Evolutionary conservation across 441 rosid species (phyloP), one percentile per base, ranked within the genome.

Genomic region (Arabidopsis hybrid): DNA sequence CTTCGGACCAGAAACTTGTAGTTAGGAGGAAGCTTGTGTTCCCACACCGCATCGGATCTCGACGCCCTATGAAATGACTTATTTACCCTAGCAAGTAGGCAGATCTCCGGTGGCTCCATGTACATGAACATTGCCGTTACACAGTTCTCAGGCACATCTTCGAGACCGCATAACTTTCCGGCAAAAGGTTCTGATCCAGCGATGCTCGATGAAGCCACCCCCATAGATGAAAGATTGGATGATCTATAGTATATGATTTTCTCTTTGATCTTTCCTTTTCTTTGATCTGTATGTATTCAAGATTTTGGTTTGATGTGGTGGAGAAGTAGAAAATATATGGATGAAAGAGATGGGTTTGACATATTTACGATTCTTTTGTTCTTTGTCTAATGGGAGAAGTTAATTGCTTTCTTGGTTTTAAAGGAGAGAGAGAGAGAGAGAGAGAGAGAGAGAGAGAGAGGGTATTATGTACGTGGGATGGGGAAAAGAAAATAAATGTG

Each of bases 91-190:
- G 87, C 88, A 7, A 89, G 70, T 32, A 63, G 73, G 59, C 91
- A 89, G 26, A 89, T 85, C 81, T 84, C 86, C 21, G 80, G 84
- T 8, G 94, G 94, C 65, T 84, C 94, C 68, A 89, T 43, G 82
- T 78, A 60, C 80, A 67, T 80, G 39, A 84, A 65, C 72, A 89
- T 76, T 32, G 76, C 77, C 5, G 91, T 81, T 35, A 85, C 63
- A 72, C 91, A 89, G 55, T 81, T 71, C 78, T 89, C 91, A 14
- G 94, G 91, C 17, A 89, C 60, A 45, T 87, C 89, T n/a, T 77
- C 80, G 1, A 89, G 78, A 51, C 84, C 62, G 5, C 86, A 73
- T 56, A 65, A 5, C 18, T 56, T 55, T 69, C 5, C 14, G 31
- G 74, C 79, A 29, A 6, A 56, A 47, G 49, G 34, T 9, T 83